Evolutionary conservation across 805 yeast species (phyloP), one percentile per base, ranked within the genome.

Genomic region (Ascoidea tarda): DNA sequence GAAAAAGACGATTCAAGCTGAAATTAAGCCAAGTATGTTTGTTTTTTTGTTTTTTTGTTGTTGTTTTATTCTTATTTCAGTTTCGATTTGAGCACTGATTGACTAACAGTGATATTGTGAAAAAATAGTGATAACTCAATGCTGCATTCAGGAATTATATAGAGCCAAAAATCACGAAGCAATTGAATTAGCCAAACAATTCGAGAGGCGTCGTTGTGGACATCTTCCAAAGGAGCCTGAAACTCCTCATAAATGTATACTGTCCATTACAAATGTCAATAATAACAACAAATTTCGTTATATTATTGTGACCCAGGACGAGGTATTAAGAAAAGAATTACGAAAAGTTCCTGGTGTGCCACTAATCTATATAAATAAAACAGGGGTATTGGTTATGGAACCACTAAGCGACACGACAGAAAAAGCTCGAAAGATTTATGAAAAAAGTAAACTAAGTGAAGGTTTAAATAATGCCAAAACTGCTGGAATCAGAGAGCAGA

Each of bases 151-250:
- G 63, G 84, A 86, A 16, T 70, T 93, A 33, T 93, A 93, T 66
- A 74, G 75, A 48, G 73, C 84, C 5, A 77, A 78, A 32, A 78
- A 87, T 61, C 90, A 87, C 60, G 72, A 69, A 5, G 96, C 95
- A 1, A 86, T 93, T 49, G 84, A 77, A 33, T 60, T 83, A 44
- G 98, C 96, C 6, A 93, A 89, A 65, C 63, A 71, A 1, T 84
- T 84, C 59, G 99, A 93, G 67, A 81, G 97, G 69, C 79, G 99
- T 68, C 80, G 96, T 59, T 93, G 99, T 67, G 85, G 85, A 55
- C 99, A 93, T 68, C 72, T 80, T 5, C 81, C 81, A 46, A 70
- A 79, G 46, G 77, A 74, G 32, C 78, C 86, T 1, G 70, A 76
- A 52, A 70, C 79, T 16, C 87, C 91, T 5, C 71, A 69, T 33